These are phyloP conservation scores for Aphanomyces cochlioides DNA, from an alignment of 352 stramenopile species.

Conservation along the genomic window DNA sequence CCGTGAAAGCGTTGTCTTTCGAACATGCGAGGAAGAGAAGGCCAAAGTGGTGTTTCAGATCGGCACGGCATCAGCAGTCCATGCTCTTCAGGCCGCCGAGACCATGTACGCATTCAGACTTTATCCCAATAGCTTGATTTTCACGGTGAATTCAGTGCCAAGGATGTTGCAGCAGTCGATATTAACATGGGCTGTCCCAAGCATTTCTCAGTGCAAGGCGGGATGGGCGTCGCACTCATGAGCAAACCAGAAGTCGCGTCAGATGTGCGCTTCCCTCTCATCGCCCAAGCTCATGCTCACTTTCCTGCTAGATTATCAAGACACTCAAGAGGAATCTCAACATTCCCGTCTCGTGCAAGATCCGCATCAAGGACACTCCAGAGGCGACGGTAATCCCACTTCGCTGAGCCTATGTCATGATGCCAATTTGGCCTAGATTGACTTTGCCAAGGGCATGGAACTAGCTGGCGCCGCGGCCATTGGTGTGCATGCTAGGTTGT, in stretches of 20 bases:
- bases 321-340: conserved; percentile 73
- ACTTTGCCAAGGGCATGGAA: conserved; percentile 51
- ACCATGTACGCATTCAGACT: conserved; percentile 52
- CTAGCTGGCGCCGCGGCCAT: conserved; percentile 63
- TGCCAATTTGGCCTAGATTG: conserved; percentile 39
- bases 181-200: conserved; percentile 96
- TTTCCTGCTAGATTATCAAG: conserved; percentile 58
- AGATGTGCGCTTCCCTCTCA: conserved; percentile 46
- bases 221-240: conserved; percentile 89
- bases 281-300: neutral
- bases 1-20: conserved; percentile 82
- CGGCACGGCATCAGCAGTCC: conserved; percentile 69
- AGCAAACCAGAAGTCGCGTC: conserved; percentile 84
- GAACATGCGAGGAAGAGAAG: conserved; percentile 79
- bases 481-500: conserved; percentile 55
- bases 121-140: neutral
- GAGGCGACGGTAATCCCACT: conserved; percentile 53
- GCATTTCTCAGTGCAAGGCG: conserved; percentile 89
- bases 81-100: conserved; percentile 72
- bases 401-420: no score
- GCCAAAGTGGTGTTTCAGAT: conserved; percentile 87
- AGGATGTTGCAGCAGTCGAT: conserved; percentile 88
- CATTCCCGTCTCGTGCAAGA: conserved; percentile 86
- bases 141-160: conserved; percentile 38
- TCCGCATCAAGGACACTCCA: conserved; percentile 64